Evolutionary conservation across 225 moss, liverwort and hornwort genomes (phyloP).

Genomic region (Pseudoscleropodium purum): DNA sequence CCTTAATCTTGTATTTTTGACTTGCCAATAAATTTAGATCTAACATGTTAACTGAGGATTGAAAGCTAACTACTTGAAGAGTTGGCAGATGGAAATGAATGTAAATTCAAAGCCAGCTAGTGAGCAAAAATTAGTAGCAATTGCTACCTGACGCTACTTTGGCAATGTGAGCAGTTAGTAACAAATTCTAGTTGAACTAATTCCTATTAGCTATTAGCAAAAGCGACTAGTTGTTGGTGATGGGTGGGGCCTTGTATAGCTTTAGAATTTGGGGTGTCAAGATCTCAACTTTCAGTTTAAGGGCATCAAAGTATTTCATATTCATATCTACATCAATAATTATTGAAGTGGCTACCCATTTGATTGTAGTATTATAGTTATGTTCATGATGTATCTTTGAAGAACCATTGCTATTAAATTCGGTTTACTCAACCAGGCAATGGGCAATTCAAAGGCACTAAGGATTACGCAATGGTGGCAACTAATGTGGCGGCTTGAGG

Average conservation of each 20-base stretch:
- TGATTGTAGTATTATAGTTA: neutral
- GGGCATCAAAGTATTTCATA: neutral
- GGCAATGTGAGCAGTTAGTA: neutral
- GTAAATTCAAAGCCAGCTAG: neutral
- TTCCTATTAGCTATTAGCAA: neutral
- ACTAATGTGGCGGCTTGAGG: conserved; percentile 98
- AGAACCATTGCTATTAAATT: neutral
- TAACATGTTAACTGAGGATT: neutral
- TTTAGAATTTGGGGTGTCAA: neutral
- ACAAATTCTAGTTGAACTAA: neutral
- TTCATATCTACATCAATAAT: neutral
- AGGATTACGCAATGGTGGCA: conserved; percentile 74
- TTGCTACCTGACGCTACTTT: neutral
- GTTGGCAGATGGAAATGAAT: neutral
- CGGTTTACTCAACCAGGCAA: conserved; percentile 45
- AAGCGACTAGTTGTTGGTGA: neutral
- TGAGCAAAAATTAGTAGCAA: neutral
- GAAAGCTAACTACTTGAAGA: neutral
- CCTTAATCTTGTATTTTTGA: neutral
- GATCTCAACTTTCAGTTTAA: neutral
- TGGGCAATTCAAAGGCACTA: conserved; percentile 70
- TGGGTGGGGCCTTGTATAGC: neutral
- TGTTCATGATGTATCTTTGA: neutral
- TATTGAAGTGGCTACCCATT: neutral
- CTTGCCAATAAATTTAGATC: neutral